phyloP scores from a whole-genome alignment of 2,329 filamentous ascomycete species.

The Myotisia sp. region DNA sequence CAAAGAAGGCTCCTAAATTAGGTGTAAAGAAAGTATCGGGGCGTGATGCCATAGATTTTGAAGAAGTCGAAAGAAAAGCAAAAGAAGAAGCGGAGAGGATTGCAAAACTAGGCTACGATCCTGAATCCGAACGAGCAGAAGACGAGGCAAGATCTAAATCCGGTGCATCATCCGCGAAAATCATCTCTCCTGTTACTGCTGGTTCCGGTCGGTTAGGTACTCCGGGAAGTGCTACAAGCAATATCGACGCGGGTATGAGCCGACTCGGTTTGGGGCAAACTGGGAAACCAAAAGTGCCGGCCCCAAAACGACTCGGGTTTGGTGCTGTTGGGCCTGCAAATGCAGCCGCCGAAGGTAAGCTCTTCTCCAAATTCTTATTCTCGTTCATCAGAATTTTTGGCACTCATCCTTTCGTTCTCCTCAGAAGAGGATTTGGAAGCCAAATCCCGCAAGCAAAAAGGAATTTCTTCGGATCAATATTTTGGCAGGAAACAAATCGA shows the following conservation, averaged over 20 bases:
- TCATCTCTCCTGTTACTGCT: slow-evolving; percentile 61
- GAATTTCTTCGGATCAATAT: slow-evolving; percentile 95
- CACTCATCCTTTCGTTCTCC: slow-evolving; percentile 9
- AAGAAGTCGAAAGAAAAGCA: slow-evolving; percentile 91
- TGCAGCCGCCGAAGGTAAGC: slow-evolving; percentile 51
- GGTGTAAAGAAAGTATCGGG: slow-evolving; percentile 79
- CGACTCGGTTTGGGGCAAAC: slow-evolving; percentile 81
- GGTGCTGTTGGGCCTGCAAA: slow-evolving; percentile 69
- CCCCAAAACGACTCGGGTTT: slow-evolving; percentile 72
- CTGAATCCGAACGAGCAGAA: slow-evolving; percentile 60
- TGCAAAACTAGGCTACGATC: slow-evolving; percentile 88
- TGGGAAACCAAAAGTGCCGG: slow-evolving; percentile 46
- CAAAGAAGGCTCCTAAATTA: slow-evolving; percentile 69
- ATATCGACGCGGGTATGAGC: slow-evolving; percentile 58
- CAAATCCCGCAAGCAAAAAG: slow-evolving; percentile 87
- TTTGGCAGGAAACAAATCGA: slow-evolving; percentile 86
- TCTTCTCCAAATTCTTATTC: not conserved
- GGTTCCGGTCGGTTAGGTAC: too few relatives aligned
- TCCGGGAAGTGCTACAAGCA: slow-evolving; percentile 49
- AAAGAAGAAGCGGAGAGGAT: slow-evolving; percentile 95
- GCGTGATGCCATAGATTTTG: slow-evolving; percentile 75
- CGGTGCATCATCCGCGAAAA: slow-evolving; percentile 41
- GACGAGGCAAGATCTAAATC: slow-evolving; percentile 23
- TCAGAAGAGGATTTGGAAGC: slow-evolving; percentile 58
- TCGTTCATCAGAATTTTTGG: not conserved